phyloP scores from a whole-genome alignment of 495 filamentous ascomycete genomes.

The Astrothelium macrocarpum region DNA sequence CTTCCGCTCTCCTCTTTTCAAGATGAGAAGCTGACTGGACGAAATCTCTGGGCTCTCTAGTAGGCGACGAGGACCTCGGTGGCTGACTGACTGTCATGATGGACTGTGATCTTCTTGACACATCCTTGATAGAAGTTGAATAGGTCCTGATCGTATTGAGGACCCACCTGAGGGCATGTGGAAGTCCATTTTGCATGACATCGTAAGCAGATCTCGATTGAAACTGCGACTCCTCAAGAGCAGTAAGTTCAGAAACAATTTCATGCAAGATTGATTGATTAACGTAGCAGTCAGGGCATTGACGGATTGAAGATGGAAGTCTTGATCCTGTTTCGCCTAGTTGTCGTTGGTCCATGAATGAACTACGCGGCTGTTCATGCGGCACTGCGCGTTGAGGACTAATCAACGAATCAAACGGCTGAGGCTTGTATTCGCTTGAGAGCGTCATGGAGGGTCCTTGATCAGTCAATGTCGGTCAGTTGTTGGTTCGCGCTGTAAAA shows the following conservation, averaged over 20 bases:
- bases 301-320: background rate
- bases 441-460: background rate
- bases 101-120: background rate
- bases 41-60: background rate
- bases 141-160: background rate
- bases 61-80: background rate
- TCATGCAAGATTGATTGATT: background rate
- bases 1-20: background rate
- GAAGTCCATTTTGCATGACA: background rate
- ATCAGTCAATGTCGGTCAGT: background rate
- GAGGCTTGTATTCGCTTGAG: slow-evolving; percentile 1
- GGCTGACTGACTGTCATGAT: background rate
- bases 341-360: background rate
- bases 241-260: background rate
- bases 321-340: background rate
- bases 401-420: background rate
- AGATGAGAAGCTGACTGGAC: background rate
- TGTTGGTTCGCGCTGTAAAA: background rate
- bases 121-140: background rate
- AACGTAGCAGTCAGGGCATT: background rate
- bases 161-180: background rate
- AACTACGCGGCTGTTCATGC: background rate
- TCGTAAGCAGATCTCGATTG: background rate
- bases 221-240: background rate
- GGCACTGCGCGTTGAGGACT: background rate